These are phyloP conservation scores for Poterioochromonas sp. DNA, from an alignment of 352 stramenopile species.

Conservation along the genomic window DNA sequence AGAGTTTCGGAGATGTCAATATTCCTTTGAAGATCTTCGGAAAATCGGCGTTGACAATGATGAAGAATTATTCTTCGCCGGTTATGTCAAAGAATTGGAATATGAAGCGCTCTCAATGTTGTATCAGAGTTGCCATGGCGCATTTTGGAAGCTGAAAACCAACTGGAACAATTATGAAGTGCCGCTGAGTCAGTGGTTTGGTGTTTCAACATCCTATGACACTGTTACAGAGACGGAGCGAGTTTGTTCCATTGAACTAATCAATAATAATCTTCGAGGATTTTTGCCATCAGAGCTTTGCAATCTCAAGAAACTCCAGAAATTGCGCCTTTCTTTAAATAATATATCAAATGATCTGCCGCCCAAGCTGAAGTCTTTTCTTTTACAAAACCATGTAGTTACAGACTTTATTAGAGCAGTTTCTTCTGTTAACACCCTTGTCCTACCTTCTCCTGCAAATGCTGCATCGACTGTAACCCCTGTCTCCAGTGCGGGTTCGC, in stretches of 20 bases:
- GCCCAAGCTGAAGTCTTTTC: not conserved
- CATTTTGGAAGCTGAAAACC: not conserved
- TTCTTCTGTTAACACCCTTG: not conserved
- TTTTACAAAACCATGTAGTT: not conserved
- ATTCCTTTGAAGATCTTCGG: too few species aligned
- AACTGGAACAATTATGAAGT: not conserved
- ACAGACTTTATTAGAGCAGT: not conserved
- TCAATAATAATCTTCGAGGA: not conserved
- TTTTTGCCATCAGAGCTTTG: not conserved
- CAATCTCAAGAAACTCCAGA: not conserved
- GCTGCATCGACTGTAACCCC: not conserved
- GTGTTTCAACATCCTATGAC: not conserved
- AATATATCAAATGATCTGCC: not conserved
- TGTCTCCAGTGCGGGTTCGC: not conserved
- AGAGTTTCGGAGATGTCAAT: not conserved
- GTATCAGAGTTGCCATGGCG: not conserved
- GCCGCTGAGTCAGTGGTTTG: not conserved
- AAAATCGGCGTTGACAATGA: too few species aligned
- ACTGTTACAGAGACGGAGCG: not conserved
- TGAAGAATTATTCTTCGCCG: not conserved
- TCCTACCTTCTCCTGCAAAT: not conserved
- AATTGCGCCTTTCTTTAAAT: not conserved
- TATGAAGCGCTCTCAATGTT: not conserved
- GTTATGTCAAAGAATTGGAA: not conserved
- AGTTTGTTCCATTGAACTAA: not conserved